These are phyloP conservation scores for Pseudocercospora eumusae DNA, from an alignment of 2,329 filamentous ascomycete genomes.

Conservation along the genomic window DNA sequence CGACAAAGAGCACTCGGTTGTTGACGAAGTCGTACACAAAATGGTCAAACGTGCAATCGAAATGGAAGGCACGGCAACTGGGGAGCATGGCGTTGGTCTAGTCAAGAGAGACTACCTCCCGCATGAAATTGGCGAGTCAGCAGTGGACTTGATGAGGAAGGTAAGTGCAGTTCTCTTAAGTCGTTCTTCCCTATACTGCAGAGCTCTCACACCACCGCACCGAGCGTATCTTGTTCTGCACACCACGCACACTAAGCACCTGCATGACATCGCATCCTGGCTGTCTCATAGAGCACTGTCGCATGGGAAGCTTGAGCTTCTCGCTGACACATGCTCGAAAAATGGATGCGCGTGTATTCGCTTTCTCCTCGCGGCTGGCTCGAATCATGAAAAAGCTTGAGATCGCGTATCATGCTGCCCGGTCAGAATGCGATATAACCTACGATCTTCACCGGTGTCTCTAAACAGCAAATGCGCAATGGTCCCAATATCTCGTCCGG, in stretches of 20 bases:
- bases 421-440: background rate
- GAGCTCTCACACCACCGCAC: background rate
- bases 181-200: background rate
- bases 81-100: slow-evolving; percentile 80
- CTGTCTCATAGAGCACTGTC: background rate
- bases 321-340: background rate
- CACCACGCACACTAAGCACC: background rate
- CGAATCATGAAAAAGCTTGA: background rate
- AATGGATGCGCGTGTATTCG: background rate
- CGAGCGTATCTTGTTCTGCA: background rate
- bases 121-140: slow-evolving; percentile 72
- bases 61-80: slow-evolving; percentile 77
- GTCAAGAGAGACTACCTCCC: slow-evolving; percentile 82
- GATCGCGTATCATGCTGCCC: background rate
- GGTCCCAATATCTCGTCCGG: too few relatives aligned
- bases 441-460: too few relatives aligned
- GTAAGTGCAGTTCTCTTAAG: slow-evolving; percentile 47
- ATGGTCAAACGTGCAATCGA: slow-evolving; percentile 87
- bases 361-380: background rate
- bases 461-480: too few relatives aligned
- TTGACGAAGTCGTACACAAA: slow-evolving; percentile 71
- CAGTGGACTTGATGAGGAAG: slow-evolving; percentile 81
- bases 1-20: slow-evolving; percentile 65
- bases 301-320: slow-evolving; percentile 15
- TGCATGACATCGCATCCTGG: slow-evolving; percentile 6